A percentile compares a stretch with the other conserved stretches of the same genome.
Evolutionary conservation across 768 basidiomycete species (phyloP).

Genomic region (Pleurotus eryngii): DNA sequence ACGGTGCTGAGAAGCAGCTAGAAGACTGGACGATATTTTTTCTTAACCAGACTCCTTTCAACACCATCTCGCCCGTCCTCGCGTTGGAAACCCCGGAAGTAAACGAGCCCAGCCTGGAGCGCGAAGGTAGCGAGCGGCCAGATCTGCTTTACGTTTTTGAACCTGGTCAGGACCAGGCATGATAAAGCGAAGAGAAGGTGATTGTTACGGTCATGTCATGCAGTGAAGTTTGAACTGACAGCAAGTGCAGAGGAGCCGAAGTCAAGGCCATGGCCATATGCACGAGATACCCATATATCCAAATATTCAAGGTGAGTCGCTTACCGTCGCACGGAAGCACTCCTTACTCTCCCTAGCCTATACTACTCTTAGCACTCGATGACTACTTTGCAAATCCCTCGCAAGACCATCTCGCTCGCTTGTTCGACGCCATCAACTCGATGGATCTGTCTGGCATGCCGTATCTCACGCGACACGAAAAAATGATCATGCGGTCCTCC

Average conservation of each 20-base stretch:
- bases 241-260: slow-evolving; percentile 70
- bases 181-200: slow-evolving; percentile 68
- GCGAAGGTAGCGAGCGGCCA: slow-evolving; percentile 33
- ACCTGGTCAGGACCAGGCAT: slow-evolving; percentile 87
- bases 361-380: slow-evolving; percentile 90
- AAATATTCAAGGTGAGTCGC: slow-evolving; percentile 82
- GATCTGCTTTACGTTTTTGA: slow-evolving; percentile 82
- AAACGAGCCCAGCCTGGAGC: slow-evolving; percentile 32
- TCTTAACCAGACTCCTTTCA: slow-evolving; percentile 89
- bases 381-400: slow-evolving; percentile 92
- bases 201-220: slow-evolving; percentile 39
- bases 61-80: slow-evolving; percentile 80
- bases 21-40: slow-evolving; percentile 99
- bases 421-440: slow-evolving; percentile 92
- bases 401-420: slow-evolving; percentile 81
- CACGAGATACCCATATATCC: slow-evolving; percentile 90
- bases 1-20: slow-evolving; percentile 91
- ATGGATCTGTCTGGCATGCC: slow-evolving; percentile 86
- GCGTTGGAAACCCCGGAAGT: slow-evolving; percentile 60
- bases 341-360: slow-evolving; percentile 54
- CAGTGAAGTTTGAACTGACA: neutral
- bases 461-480: slow-evolving; percentile 74
- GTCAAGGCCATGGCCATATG: slow-evolving; percentile 95
- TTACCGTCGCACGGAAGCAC: neutral
- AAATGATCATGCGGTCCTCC: slow-evolving; percentile 82